A percentile compares a stretch with the other conserved stretches of the same genome.
Evolutionary conservation across 2,329 filamentous ascomycete species (phyloP).

Genomic region (Aspergillus viridinutans): DNA sequence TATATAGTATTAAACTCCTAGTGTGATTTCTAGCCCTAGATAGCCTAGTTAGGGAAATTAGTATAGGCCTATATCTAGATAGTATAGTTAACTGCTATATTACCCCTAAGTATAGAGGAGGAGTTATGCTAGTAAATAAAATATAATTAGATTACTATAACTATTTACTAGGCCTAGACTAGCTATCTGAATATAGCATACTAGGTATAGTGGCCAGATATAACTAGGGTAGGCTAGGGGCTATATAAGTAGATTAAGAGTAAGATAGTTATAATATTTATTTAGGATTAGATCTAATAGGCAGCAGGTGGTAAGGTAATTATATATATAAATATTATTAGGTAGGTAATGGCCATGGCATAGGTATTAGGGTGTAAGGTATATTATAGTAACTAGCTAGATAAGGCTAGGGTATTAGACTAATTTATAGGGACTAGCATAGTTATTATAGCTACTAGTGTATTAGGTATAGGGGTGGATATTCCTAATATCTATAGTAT

Average conservation of each 20-base stretch:
- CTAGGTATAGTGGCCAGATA: not conserved
- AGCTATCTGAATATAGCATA: slow-evolving; percentile 1
- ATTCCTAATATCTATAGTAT: no score
- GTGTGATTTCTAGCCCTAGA: slow-evolving; percentile 1
- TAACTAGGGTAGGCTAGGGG: not conserved
- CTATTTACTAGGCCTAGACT: not conserved
- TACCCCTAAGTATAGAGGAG: slow-evolving; percentile 4
- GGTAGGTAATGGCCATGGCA: no score
- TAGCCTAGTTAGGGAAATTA: not conserved
- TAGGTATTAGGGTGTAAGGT: no score
- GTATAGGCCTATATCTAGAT: not conserved
- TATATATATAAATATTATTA: no score
- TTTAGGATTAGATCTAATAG: no score
- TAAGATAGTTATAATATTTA: not conserved
- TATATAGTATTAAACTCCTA: slow-evolving; percentile 5
- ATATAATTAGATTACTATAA: not conserved
- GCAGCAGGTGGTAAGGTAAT: no score
- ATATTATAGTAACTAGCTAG: no score
- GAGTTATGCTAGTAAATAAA: not conserved
- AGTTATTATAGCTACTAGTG: no score
- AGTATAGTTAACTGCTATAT: slow-evolving; percentile 9
- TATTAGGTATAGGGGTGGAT: no score
- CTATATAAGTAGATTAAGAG: not conserved
- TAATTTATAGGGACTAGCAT: no score
- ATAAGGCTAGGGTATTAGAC: no score